phyloP scores from a whole-genome alignment of 345 rosid species.

The Raphanus raphanistrum region DNA sequence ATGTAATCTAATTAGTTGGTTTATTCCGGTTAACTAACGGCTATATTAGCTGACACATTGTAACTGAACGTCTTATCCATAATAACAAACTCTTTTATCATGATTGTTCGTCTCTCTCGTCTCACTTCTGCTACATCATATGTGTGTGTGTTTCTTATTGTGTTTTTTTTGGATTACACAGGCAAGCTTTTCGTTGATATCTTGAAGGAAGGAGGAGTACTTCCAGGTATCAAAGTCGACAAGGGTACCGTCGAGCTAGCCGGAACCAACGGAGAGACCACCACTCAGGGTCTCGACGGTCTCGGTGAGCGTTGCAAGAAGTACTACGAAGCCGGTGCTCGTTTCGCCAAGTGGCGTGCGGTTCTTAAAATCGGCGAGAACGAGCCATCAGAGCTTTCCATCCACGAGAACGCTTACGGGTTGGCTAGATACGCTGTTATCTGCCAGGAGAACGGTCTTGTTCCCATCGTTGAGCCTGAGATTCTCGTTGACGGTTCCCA shows the following conservation, averaged over 20 bases:
- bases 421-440: background rate
- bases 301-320: slow-evolving; percentile 52
- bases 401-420: background rate
- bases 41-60: too few relatives aligned
- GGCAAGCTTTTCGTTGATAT: slow-evolving; percentile 87
- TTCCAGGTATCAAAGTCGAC: slow-evolving; percentile 97
- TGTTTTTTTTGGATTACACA: slow-evolving; percentile 18
- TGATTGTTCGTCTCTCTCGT: too few relatives aligned
- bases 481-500: background rate
- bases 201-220: slow-evolving; percentile 85
- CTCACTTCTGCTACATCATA: too few relatives aligned
- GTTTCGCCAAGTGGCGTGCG: slow-evolving; percentile 4
- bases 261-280: slow-evolving; percentile 93
- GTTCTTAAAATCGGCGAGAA: background rate
- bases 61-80: too few relatives aligned
- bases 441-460: slow-evolving; percentile 2
- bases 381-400: background rate
- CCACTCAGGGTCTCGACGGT: slow-evolving; percentile 93
- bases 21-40: too few relatives aligned
- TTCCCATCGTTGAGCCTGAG: background rate
- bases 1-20: too few relatives aligned
- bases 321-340: background rate
- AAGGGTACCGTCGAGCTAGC: slow-evolving; percentile 90
- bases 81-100: too few relatives aligned
- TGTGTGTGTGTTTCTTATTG: background rate